Evolutionary conservation across 139 green algal species (phyloP), one percentile per base, ranked within the genome.

Genomic region (Coelastrella sp.): DNA sequence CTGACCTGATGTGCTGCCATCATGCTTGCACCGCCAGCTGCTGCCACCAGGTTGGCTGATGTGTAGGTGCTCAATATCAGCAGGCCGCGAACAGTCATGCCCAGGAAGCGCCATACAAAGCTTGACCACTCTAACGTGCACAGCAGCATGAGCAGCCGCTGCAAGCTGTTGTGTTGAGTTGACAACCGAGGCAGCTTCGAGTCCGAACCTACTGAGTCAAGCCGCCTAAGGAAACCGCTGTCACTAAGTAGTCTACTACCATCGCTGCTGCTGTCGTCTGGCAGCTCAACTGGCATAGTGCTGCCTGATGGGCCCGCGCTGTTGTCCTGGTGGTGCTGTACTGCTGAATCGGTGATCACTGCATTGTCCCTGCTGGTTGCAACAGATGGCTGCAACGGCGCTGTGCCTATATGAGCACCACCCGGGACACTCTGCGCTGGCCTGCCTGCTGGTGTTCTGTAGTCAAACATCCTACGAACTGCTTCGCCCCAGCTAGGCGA

Each of bases 11-110:
- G 89, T 54, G 76, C 91, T 23, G 91, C 91, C 56, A 93, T 92
- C 56, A 65, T 56, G 17, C 17, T 32, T 4, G 91, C 92, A 60
- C 91, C 91, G 14, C 56, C 56, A 56, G 73, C 54, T 7, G 91
- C 89, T 14, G 88, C 91, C 17, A 86, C 87, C 56, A 91, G 20
- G 17, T 68, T 86, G 23, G 91, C 91, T 57, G 78, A 64, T 10
- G 91, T 92, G 87, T 91, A 93, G 3, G 83, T 91, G 19, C 75
- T 86, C 64, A 93, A 60, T 22, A 93, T 91, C 47, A 93, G 91
- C 71, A 92, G 23, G 16, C 85, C 88, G 4, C 91, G 64, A 56
- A 66, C 20, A 7, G 91, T 77, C 73, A 93, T 85, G 73, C 73
- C 87, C 16, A 66, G 16, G 16, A 78, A 86, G 4, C 86, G 64